These are phyloP conservation scores for Porphyrellus cyaneotinctus DNA, from an alignment of 768 basidiomycete genomes.

Conservation along the genomic window DNA sequence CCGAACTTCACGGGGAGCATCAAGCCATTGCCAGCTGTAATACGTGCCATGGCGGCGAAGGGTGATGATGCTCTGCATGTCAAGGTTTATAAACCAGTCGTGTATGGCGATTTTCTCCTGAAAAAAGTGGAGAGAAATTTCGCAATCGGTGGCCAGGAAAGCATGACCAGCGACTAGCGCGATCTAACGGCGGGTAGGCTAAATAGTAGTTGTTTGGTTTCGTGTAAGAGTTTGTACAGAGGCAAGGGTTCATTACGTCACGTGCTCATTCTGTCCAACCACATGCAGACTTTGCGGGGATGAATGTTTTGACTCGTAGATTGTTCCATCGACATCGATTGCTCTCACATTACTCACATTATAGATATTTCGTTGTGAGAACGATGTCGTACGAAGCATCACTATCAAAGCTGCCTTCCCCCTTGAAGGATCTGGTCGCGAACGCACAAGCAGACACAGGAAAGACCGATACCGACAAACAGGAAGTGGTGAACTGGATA, in stretches of 20 bases:
- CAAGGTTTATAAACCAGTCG: constrained; percentile 43
- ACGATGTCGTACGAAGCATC: constrained; percentile 53
- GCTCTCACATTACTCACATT: constrained; percentile 2
- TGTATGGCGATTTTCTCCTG: constrained; percentile 78
- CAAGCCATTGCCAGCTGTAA: constrained; percentile 58
- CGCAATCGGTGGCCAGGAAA: constrained; percentile 36
- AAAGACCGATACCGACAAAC: constrained; percentile 55
- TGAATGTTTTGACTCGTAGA: constrained; percentile 19
- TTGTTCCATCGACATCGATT: constrained; percentile 25
- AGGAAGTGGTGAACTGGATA: constrained; percentile 67
- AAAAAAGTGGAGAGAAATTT: constrained; percentile 76
- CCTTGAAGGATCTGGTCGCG: constrained; percentile 54
- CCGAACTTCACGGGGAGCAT: constrained; percentile 77
- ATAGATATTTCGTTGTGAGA: constrained; percentile 16
- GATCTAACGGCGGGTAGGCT: background rate
- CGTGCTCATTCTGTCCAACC: constrained; percentile 18
- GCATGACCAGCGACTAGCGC: constrained; percentile 20
- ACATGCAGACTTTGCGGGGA: constrained; percentile 1
- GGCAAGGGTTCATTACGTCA: constrained; percentile 22
- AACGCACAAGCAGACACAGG: constrained; percentile 41
- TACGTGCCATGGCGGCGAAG: constrained; percentile 32
- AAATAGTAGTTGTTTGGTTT: background rate
- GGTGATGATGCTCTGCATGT: constrained; percentile 16
- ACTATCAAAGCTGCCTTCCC: constrained; percentile 43
- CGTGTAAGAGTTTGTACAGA: background rate